These are phyloP conservation scores for Saccharata proteae DNA, from an alignment of 2,329 filamentous ascomycete species.

Conservation along the genomic window DNA sequence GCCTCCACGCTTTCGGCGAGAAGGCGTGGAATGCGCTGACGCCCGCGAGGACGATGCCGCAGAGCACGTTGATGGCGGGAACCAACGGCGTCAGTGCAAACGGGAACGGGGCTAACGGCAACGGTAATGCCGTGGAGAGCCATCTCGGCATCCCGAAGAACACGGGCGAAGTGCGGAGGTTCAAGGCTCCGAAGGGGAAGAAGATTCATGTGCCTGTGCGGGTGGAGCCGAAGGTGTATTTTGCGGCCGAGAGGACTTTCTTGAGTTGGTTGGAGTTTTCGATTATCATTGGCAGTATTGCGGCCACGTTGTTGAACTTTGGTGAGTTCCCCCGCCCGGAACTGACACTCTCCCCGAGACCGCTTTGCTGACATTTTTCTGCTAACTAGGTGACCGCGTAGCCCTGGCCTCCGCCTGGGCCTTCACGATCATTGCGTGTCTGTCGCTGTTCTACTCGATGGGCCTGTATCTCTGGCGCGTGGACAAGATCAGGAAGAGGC, in stretches of 20 bases:
- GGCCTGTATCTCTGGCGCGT: slow-evolving; percentile 82
- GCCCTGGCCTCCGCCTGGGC: slow-evolving; percentile 43
- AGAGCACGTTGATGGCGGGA: slow-evolving; percentile 1
- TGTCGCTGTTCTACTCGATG: slow-evolving; percentile 72
- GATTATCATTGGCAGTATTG: slow-evolving; percentile 63
- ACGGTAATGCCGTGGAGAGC: slow-evolving; percentile 16
- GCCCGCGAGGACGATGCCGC: slow-evolving; percentile 11
- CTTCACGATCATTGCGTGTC: slow-evolving; percentile 71
- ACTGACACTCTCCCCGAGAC: neutral
- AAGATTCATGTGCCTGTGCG: slow-evolving; percentile 86
- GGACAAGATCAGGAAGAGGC: slow-evolving; percentile 67
- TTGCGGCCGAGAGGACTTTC: slow-evolving; percentile 92
- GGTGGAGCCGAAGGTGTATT: slow-evolving; percentile 95
- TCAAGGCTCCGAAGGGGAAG: slow-evolving; percentile 70
- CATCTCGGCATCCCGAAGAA: slow-evolving; percentile 32
- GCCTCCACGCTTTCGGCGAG: slow-evolving; percentile 37
- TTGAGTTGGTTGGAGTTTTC: slow-evolving; percentile 95
- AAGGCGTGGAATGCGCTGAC: slow-evolving; percentile 22
- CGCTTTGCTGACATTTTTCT: neutral
- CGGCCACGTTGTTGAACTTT: slow-evolving; percentile 29
- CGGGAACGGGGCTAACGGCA: neutral
- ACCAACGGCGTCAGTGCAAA: too few relatives aligned
- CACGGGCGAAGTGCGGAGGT: slow-evolving; percentile 30
- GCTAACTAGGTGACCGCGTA: slow-evolving; percentile 16
- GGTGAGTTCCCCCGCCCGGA: slow-evolving; percentile 1